Evolutionary conservation across 2,329 filamentous ascomycete genomes (phyloP).

Genomic region (Ophiosphaerella narmari): DNA sequence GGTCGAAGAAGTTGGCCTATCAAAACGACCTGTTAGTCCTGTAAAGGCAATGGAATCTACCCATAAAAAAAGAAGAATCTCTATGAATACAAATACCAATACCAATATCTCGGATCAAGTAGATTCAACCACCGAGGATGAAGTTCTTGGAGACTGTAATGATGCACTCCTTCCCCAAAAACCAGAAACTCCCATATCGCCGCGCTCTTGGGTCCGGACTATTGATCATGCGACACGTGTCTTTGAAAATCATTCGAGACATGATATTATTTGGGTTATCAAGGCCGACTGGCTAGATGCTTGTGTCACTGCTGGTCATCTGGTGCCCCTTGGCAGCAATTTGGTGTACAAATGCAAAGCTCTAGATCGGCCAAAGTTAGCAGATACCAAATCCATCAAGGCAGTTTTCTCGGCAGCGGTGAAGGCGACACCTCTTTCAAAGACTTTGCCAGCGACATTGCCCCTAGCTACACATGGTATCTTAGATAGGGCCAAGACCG

Average conservation of each 20-base stretch:
- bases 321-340: slow-evolving; percentile 55
- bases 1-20: slow-evolving; percentile 56
- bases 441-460: slow-evolving; percentile 22
- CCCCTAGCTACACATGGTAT: slow-evolving; percentile 44
- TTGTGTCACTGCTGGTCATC: slow-evolving; percentile 49
- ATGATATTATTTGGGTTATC: slow-evolving; percentile 54
- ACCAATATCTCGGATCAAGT: slow-evolving; percentile 15
- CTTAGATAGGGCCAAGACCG: slow-evolving; percentile 60
- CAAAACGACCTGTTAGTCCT: slow-evolving; percentile 22
- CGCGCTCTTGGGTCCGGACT: slow-evolving; percentile 8
- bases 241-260: slow-evolving; percentile 18
- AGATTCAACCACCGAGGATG: slow-evolving; percentile 32
- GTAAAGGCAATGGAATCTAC: slow-evolving; percentile 10
- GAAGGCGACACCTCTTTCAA: slow-evolving; percentile 16
- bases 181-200: slow-evolving; percentile 8
- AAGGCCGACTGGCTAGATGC: slow-evolving; percentile 60
- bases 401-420: slow-evolving; percentile 12
- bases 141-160: slow-evolving; percentile 15
- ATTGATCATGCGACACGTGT: slow-evolving; percentile 4
- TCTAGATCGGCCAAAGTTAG: slow-evolving; percentile 43
- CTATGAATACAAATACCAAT: slow-evolving; percentile 1
- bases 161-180: slow-evolving; percentile 9
- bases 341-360: slow-evolving; percentile 58
- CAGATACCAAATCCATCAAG: slow-evolving; percentile 24
- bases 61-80: slow-evolving; percentile 24